phyloP scores from a whole-genome alignment of 345 rosid genomes.

The Boechera divaricarpa region DNA sequence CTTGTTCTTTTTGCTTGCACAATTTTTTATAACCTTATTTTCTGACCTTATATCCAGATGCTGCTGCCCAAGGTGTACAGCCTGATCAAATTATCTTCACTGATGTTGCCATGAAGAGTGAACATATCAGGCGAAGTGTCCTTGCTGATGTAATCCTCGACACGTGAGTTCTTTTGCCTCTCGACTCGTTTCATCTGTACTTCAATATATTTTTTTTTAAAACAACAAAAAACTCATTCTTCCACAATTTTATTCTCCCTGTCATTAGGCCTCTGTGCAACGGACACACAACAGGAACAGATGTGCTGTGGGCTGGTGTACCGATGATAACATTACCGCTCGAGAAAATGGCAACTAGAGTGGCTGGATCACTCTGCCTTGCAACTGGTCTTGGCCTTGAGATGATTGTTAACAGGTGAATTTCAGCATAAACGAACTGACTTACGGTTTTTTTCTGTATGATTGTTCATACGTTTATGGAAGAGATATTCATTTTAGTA shows the following conservation, averaged over 20 bases:
- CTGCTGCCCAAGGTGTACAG: slow-evolving; percentile 80
- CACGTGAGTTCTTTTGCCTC: slow-evolving; percentile 57
- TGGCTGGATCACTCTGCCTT: slow-evolving; percentile 95
- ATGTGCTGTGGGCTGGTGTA: slow-evolving; percentile 97
- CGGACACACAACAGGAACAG: slow-evolving; percentile 98
- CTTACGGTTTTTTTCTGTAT: neutral
- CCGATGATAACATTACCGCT: slow-evolving; percentile 98
- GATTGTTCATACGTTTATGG: neutral
- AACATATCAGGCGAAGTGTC: slow-evolving; percentile 93
- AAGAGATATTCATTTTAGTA: neutral
- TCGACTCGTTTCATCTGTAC: neutral
- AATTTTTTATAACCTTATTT: neutral
- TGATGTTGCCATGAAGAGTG: slow-evolving; percentile 97
- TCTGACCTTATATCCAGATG: slow-evolving; percentile 60
- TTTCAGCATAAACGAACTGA: slow-evolving; percentile 12
- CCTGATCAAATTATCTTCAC: slow-evolving; percentile 95
- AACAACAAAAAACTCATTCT: neutral
- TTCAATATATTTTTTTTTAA: neutral
- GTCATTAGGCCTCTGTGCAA: slow-evolving; percentile 86
- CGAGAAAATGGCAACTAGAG: slow-evolving; percentile 99
- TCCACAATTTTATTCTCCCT: neutral
- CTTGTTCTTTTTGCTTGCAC: slow-evolving; percentile 15
- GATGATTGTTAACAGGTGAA: slow-evolving; percentile 91
- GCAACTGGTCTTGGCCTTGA: slow-evolving; percentile 98
- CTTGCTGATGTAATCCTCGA: slow-evolving; percentile 96